phyloP scores from a whole-genome alignment of 176 grass and related monocot genomes.

The Saccharum officinarum region DNA sequence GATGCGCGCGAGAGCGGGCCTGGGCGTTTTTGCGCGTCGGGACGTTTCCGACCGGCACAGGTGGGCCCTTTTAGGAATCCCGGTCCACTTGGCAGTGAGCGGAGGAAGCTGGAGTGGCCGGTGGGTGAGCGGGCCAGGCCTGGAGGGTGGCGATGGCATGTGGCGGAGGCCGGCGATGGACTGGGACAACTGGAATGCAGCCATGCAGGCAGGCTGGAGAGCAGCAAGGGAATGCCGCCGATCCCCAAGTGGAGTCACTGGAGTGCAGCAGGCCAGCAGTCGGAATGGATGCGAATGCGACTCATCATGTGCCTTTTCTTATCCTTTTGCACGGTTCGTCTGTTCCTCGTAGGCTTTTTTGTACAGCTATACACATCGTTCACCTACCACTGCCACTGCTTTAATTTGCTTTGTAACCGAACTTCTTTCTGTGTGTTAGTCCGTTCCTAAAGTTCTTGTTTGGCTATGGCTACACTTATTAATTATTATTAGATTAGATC shows the following conservation, averaged over 20 bases:
- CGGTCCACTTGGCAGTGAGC: not conserved
- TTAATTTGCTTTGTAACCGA: too few relatives aligned
- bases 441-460: too few relatives aligned
- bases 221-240: not conserved
- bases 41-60: not conserved
- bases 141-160: not conserved
- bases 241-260: conserved; percentile 30
- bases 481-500: too few relatives aligned
- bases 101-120: not conserved
- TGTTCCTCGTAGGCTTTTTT: not conserved
- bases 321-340: not conserved
- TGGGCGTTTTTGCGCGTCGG: not conserved
- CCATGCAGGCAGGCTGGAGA: conserved; percentile 3
- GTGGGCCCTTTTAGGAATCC: not conserved
- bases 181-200: conserved; percentile 18
- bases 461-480: too few relatives aligned
- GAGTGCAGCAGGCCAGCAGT: not conserved
- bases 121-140: conserved; percentile 23
- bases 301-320: not conserved
- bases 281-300: not conserved
- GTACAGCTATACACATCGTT: not conserved
- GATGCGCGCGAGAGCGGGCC: conserved; percentile 9
- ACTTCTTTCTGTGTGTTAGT: too few relatives aligned
- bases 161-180: not conserved
- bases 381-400: not conserved